Base-by-base conservation (phyloP, 2,329 filamentous ascomycete species). In the Capronia coronata region DNA sequence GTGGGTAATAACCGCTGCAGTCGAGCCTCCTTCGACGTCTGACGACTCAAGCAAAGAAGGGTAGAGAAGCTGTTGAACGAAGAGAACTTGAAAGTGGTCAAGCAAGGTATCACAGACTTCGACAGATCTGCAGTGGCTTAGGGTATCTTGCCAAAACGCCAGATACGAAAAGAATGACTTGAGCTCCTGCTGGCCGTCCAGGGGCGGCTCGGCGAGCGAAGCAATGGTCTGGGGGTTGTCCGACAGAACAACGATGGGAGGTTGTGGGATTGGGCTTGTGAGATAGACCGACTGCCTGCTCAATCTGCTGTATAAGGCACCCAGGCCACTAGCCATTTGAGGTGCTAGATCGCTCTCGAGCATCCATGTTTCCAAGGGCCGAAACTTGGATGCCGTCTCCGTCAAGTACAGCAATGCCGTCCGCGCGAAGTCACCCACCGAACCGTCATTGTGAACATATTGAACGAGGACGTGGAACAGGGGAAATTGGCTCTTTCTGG, bases 21-120 rank as follows among this genome's bases (percentile, higher is more conserved):
- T 95, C 5, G 93, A 98, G 46, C 93, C 93, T 58, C 91, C 93
- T 67, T 97, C 91, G 32, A 94, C 86, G 70, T 98, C 93, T 1
- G 93, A 97, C 8, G 93, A 98, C 67, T 98, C 91, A 11, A 98
- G 76, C 25, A 98, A 75, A 1, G 94, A 98, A 1, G 93, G 93
- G 65, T 98, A 97, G 80, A 98, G 71, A 62, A 98, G 73, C 67
- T 98, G 93, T 67, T 96, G 88, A 45, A 98, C 73, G 66, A 98
- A 98, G 27, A 98, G 81, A 59, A 97, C 86, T 65, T 96, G 90
- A 63, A 98, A 98, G 68, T 98, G 93, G 65, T 98, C 93, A 25
- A 98, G 76, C 43, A 98, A 73, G 1, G 90, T 96, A 58, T 87
- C 87, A 65, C 91, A 93, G 59, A 98, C 88, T 64, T 97, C 91